phyloP scores from a whole-genome alignment of 1,284 basidiomycete species.

The Ustilago trichophora region DNA sequence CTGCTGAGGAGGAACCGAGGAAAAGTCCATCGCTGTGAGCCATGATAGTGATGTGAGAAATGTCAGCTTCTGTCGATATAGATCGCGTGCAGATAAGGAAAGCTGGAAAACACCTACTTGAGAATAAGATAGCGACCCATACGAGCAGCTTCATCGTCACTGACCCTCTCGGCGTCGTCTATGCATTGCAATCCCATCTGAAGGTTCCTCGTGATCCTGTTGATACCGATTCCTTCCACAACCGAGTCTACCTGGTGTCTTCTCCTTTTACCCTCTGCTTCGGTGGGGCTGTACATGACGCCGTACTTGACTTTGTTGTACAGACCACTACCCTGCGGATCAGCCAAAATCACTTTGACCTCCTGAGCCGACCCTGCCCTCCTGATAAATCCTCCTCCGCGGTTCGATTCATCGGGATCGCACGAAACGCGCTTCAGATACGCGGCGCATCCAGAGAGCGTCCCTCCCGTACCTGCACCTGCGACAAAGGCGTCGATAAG shows the following conservation, averaged over 20 bases:
- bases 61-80: too few relatives aligned
- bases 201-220: constrained; percentile 61
- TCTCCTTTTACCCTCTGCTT: constrained; percentile 92
- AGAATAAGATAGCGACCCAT: constrained; percentile 61
- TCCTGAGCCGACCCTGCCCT: constrained; percentile 24
- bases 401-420: constrained; percentile 29
- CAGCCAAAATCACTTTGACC: constrained; percentile 74
- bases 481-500: constrained; percentile 85
- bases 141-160: constrained; percentile 61
- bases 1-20: constrained; percentile 93
- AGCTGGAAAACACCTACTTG: too few relatives aligned
- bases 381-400: constrained; percentile 15
- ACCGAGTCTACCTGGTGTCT: constrained; percentile 75
- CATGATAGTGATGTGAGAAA: too few relatives aligned
- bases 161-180: constrained; percentile 58
- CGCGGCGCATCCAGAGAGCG: constrained; percentile 83
- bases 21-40: constrained; percentile 96
- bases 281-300: constrained; percentile 90
- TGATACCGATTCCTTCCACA: constrained; percentile 75
- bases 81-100: too few relatives aligned
- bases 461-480: constrained; percentile 97
- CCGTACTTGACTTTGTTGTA: constrained; percentile 82
- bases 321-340: constrained; percentile 93
- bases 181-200: constrained; percentile 58
- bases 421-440: constrained; percentile 74